phyloP scores from a whole-genome alignment of 139 green algal genomes.

The Penium margaritaceum region DNA sequence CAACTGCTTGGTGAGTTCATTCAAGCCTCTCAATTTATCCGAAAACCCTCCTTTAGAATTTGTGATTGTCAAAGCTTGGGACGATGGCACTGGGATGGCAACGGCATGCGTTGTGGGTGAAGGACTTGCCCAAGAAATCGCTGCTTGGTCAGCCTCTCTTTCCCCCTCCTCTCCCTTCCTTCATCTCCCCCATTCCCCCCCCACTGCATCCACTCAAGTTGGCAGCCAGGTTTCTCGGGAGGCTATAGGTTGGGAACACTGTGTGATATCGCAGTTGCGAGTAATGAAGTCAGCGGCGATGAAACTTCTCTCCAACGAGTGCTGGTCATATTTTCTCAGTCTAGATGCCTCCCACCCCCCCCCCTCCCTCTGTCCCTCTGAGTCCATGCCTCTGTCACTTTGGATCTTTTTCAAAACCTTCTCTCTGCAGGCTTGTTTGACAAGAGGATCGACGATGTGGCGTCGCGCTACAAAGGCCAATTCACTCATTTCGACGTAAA shows the following conservation, averaged over 20 bases:
- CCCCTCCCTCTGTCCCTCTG: not conserved
- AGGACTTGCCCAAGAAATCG: not conserved
- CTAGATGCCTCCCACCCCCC: not conserved
- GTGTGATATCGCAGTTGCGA: not conserved
- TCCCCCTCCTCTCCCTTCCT: not conserved
- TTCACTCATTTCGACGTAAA: conserved; percentile 38
- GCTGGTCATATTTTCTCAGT: not conserved
- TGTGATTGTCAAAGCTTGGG: not conserved
- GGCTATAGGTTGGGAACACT: not conserved
- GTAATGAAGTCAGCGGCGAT: too few relatives aligned
- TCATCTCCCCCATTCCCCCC: too few relatives aligned
- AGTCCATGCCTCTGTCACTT: not conserved
- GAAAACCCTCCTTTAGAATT: not conserved
- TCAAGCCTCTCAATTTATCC: not conserved
- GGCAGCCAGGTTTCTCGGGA: not conserved
- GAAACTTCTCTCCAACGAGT: not conserved
- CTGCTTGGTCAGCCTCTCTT: not conserved
- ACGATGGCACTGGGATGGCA: not conserved
- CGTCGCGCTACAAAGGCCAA: conserved; percentile 21
- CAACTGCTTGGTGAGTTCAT: conserved; percentile 5
- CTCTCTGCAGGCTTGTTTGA: not conserved
- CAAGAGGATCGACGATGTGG: not conserved
- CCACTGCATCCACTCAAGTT: not conserved
- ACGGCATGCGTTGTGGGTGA: conserved; percentile 9
- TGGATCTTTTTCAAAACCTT: not conserved